phyloP scores from a whole-genome alignment of 2,329 filamentous ascomycete species.

The Orbilia quercus region DNA sequence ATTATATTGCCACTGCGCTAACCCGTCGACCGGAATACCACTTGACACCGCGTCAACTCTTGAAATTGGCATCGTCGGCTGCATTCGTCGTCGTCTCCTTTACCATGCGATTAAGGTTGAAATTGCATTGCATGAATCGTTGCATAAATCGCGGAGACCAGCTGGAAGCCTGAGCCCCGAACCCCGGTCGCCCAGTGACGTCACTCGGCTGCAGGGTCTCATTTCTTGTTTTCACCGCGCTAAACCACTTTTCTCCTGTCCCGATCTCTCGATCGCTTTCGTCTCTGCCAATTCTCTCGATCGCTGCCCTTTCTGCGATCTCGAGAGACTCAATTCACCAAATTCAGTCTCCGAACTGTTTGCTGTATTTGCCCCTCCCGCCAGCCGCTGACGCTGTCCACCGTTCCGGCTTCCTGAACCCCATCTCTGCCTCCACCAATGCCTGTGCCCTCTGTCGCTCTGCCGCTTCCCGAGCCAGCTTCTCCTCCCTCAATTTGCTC shows the following conservation, averaged over 20 bases:
- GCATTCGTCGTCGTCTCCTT: no score
- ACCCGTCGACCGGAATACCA: no score
- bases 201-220: slow-evolving; percentile 42
- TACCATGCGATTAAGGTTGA: no score
- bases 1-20: no score
- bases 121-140: no score
- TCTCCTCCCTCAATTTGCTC: slow-evolving; percentile 56
- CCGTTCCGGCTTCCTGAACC: slow-evolving; percentile 19
- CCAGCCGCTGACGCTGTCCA: slow-evolving; percentile 37
- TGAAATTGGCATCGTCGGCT: no score
- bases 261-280: no score
- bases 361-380: slow-evolving; percentile 42
- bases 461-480: slow-evolving; percentile 46
- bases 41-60: no score
- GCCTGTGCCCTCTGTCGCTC: slow-evolving; percentile 54
- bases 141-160: neutral
- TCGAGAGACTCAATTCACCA: no score
- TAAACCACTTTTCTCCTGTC: neutral
- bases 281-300: neutral
- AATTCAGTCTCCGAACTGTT: slow-evolving; percentile 33
- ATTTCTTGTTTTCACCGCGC: slow-evolving; percentile 41
- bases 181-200: slow-evolving; percentile 25
- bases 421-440: slow-evolving; percentile 55
- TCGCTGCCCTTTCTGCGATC: no score
- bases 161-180: no score